Evolutionary conservation across 306 rosid genomes (phyloP).

Genomic region (Acacia melanoxylon): DNA sequence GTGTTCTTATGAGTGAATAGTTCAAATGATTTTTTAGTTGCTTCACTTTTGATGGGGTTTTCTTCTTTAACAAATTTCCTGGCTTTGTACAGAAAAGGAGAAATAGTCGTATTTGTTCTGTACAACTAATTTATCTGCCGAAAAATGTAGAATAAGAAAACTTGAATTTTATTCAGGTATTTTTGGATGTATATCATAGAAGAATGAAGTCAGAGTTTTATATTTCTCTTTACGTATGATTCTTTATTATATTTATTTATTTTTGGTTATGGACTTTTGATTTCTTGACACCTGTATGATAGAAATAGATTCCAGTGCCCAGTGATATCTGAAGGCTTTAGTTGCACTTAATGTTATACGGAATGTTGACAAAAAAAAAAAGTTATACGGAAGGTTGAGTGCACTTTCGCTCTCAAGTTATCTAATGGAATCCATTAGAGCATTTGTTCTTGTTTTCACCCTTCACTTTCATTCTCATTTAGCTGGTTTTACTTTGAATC

Average conservation of each 20-base stretch:
- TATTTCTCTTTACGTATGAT: neutral
- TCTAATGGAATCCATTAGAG: conserved; percentile 1
- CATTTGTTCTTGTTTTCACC: neutral
- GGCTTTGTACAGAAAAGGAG: neutral
- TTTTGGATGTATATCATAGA: neutral
- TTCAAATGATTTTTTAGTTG: neutral
- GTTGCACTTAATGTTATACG: neutral
- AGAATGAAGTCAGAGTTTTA: neutral
- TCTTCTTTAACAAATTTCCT: neutral
- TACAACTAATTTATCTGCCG: neutral
- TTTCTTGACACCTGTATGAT: neutral
- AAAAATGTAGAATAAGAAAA: neutral
- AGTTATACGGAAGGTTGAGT: neutral
- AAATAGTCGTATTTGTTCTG: neutral
- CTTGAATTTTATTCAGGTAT: neutral
- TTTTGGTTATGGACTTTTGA: neutral
- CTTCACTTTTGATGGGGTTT: neutral
- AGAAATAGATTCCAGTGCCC: neutral
- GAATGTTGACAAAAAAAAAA: neutral
- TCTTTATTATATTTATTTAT: neutral
- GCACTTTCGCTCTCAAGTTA: neutral
- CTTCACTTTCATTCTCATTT: neutral
- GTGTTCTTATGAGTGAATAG: neutral
- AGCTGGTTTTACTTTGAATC: neutral
- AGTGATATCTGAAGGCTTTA: neutral